Percentiles rank a stretch among this genome's conserved stretches.
phyloP scores from a whole-genome alignment of 768 basidiomycete genomes.

The Pleurotus ostreatus region DNA sequence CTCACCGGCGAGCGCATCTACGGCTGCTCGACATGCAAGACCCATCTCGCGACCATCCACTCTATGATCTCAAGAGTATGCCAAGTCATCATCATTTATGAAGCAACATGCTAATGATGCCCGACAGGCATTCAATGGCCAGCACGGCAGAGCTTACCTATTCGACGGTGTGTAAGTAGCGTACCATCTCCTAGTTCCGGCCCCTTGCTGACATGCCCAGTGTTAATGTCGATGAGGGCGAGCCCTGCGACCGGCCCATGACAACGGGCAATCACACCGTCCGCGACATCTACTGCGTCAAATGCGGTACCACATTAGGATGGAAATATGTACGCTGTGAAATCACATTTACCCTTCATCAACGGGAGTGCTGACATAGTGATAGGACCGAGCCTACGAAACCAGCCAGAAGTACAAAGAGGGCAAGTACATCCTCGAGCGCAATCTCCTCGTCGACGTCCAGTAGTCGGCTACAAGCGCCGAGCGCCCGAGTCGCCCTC shows the following conservation, averaged over 20 bases:
- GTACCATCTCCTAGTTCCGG: background rate
- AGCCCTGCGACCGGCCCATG: conserved; percentile 90
- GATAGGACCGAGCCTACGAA: conserved; percentile 89
- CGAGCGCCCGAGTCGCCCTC: conserved; percentile 10
- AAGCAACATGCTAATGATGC: conserved; percentile 12
- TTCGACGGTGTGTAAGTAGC: conserved; percentile 85
- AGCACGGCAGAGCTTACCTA: conserved; percentile 93
- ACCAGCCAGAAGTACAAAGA: conserved; percentile 95
- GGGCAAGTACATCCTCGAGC: conserved; percentile 96
- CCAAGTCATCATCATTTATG: conserved; percentile 10
- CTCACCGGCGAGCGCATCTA: conserved; percentile 83
- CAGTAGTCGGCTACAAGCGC: conserved; percentile 40
- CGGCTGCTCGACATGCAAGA: conserved; percentile 82
- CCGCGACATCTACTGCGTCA: conserved; percentile 90
- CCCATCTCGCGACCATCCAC: conserved; percentile 88
- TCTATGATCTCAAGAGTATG: conserved; percentile 86
- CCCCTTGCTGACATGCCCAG: conserved; percentile 35
- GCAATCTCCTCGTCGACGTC: conserved; percentile 83
- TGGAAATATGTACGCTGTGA: conserved; percentile 93
- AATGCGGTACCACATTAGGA: conserved; percentile 82
- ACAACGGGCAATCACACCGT: conserved; percentile 96
- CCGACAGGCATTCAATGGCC: conserved; percentile 89
- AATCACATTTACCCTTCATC: background rate
- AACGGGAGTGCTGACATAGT: conserved; percentile 3
- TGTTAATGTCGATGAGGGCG: conserved; percentile 89